phyloP scores from a whole-genome alignment of 2,329 filamentous ascomycete species.

The Colletotrichum sp. region DNA sequence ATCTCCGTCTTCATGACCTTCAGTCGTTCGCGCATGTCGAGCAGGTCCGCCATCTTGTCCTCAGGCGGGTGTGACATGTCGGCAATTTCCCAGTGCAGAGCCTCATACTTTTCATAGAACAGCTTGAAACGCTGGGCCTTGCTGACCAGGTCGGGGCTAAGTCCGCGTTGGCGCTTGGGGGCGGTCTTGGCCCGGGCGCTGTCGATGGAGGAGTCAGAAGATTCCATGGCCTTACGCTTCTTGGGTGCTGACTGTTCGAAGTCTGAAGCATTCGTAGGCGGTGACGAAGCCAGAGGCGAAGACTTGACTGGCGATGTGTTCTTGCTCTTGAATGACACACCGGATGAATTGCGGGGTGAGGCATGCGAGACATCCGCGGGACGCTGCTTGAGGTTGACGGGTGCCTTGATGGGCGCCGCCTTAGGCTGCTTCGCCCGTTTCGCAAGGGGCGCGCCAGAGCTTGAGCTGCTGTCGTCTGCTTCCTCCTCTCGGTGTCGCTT shows the following conservation, averaged over 20 bases:
- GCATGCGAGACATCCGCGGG: constrained; percentile 54
- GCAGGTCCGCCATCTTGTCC: constrained; percentile 54
- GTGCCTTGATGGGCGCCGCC: constrained; percentile 43
- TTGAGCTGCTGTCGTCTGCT: constrained; percentile 60
- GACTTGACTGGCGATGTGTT: constrained; percentile 67
- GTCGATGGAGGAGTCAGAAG: constrained; percentile 17
- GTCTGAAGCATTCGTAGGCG: constrained; percentile 70
- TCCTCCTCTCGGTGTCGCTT: constrained; percentile 61
- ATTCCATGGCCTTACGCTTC: constrained; percentile 47
- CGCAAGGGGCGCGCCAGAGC: constrained; percentile 62
- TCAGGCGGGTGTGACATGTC: constrained; percentile 55
- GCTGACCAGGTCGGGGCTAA: constrained; percentile 54
- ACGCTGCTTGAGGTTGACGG: constrained; percentile 44
- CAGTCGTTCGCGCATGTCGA: constrained; percentile 60
- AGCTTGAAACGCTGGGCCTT: constrained; percentile 62
- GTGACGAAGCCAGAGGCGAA: constrained; percentile 69
- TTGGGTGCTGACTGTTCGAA: constrained; percentile 53
- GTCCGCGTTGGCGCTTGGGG: constrained; percentile 41
- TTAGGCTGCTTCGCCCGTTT: constrained; percentile 57
- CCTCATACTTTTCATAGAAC: constrained; percentile 62
- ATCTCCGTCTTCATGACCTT: constrained; percentile 65
- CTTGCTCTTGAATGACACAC: constrained; percentile 41
- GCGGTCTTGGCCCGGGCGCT: constrained; percentile 22
- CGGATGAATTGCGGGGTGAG: constrained; percentile 47
- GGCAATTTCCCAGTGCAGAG: constrained; percentile 60